phyloP scores from a whole-genome alignment of 2,329 filamentous ascomycete species.

The Gnomoniopsis smithogilvyi region DNA sequence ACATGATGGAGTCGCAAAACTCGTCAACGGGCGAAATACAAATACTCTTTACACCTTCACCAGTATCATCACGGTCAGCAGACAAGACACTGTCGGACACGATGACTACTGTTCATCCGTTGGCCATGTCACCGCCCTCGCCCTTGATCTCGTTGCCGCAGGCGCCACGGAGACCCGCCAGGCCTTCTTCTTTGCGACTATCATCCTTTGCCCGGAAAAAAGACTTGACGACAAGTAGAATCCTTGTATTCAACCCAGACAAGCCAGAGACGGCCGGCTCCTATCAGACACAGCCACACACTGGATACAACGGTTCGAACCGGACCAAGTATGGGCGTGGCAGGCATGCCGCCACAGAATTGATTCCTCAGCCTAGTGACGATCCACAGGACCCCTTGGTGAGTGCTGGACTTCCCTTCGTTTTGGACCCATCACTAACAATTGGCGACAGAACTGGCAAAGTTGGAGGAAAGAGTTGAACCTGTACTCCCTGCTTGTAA shows the following conservation, averaged over 20 bases:
- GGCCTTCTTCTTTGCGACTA: constrained; percentile 9
- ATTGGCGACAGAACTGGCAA: constrained; percentile 51
- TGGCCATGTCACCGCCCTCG: constrained; percentile 11
- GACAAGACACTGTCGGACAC: background rate
- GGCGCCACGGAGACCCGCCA: background rate
- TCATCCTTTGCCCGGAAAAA: constrained; percentile 3
- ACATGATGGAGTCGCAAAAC: background rate
- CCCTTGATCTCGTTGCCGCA: background rate
- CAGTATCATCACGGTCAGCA: background rate
- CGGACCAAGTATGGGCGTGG: constrained; percentile 47
- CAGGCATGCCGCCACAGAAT: constrained; percentile 39
- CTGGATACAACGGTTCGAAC: constrained; percentile 28
- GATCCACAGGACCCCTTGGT: constrained; percentile 53
- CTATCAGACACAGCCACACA: constrained; percentile 9
- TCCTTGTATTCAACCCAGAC: constrained; percentile 24
- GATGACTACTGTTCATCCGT: background rate
- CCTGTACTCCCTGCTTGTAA: constrained; percentile 43
- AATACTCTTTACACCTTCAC: background rate
- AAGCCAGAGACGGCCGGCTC: constrained; percentile 22
- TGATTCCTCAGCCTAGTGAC: constrained; percentile 54
- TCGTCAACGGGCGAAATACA: constrained; percentile 2
- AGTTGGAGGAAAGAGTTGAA: constrained; percentile 51
- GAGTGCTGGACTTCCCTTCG: constrained; percentile 21
- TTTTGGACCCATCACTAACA: constrained; percentile 1
- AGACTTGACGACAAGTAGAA: constrained; percentile 1